Evolutionary conservation across 2,329 filamentous ascomycete genomes (phyloP), one percentile per base, ranked within the genome.

Genomic region (Penicillium thymicola): DNA sequence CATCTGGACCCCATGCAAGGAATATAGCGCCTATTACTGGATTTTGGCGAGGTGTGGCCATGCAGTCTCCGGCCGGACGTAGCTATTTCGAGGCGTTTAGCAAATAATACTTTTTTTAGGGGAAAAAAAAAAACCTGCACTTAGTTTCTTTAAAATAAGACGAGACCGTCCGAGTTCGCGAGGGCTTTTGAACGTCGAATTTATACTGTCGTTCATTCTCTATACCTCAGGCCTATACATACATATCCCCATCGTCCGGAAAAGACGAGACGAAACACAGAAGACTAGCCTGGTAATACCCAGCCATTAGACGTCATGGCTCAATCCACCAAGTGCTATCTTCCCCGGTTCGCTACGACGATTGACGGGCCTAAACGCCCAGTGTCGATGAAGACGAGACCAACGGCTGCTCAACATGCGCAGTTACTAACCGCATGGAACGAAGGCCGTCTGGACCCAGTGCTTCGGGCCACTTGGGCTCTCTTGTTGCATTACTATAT

Each of bases 401-500:
- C 68, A 30, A 68, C 69, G 37, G 51, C 67, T 55, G 61, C 64
- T 18, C 67, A 71, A 51, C 66, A 65, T 56, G 58, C 62, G 55
- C 65, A 68, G 55, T 64, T 72, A 59, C 64, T 70, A 59, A 67
- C 69, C 52, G 68, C 69, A 55, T 72, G 62, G 63, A 57, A 67
- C 6, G 61, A 68, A 54, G 62, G 62, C 2, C 56, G 65, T 40
- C 52, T 72, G 41, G 61, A 63, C 28, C 56, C 65, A 8, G 47
- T 70, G 27, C 55, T 81, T 48, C 72, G 75, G 30, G 73, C 76
- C 11, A 75, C 77, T 9, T 81, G 78, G 79, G 77, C 73, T 2
- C 58, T 81, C 40, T 67, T 80, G 2, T 63, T 81, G 7, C 70
- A 75, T 38, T 74, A 72, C 44, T 80, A 80, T 59, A 76, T 77